A percentile compares a stretch with the other conserved stretches of the same genome.
Evolutionary conservation across 1,284 basidiomycete genomes (phyloP).

Genomic region (Exsudoporus floridanus): DNA sequence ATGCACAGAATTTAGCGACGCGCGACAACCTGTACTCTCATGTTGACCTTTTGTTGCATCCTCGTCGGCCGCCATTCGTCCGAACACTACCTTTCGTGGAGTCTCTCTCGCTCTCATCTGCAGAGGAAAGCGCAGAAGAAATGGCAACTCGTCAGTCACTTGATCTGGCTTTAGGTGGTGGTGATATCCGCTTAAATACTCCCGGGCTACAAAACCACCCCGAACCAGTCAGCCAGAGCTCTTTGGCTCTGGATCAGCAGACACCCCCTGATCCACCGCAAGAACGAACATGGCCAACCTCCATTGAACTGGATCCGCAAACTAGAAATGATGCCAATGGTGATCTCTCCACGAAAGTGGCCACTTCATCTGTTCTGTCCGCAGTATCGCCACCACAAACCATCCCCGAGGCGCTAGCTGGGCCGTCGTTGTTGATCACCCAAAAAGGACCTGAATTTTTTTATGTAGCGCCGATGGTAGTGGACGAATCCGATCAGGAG

Average conservation of each 20-base stretch:
- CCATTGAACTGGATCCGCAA: neutral
- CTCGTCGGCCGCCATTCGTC: constrained; percentile 72
- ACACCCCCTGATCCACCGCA: neutral
- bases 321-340: neutral
- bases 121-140: constrained; percentile 66
- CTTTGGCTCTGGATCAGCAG: constrained; percentile 2
- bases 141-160: constrained; percentile 43
- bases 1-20: constrained; percentile 17
- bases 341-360: neutral
- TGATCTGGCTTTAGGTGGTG: constrained; percentile 30
- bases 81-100: constrained; percentile 67
- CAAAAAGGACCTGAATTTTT: constrained; percentile 9
- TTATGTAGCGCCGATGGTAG: constrained; percentile 13
- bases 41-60: constrained; percentile 68
- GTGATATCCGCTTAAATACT: neutral
- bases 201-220: neutral
- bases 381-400: neutral
- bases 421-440: neutral
- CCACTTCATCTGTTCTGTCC: neutral
- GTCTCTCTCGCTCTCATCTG: constrained; percentile 54
- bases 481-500: constrained; percentile 47
- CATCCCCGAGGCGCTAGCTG: neutral
- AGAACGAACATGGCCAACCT: neutral
- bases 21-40: constrained; percentile 37
- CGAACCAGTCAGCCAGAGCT: constrained; percentile 2